Conservation (phyloP, 768 basidiomycete species). For the Tylopilus balloui region DNA sequence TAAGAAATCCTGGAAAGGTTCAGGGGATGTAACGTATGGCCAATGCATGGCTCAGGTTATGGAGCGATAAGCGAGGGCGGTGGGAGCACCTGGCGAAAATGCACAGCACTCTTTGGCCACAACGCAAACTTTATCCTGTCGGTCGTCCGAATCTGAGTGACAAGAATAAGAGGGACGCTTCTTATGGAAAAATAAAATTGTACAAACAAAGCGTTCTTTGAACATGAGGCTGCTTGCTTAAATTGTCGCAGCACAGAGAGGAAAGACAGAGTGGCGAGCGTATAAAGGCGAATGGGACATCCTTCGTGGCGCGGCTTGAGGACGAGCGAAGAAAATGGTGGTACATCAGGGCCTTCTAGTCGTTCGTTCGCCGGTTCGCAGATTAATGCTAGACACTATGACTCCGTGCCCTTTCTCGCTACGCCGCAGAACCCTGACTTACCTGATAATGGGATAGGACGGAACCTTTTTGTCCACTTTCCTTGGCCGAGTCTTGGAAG, state of each 20-base stretch:
- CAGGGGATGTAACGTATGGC: neutral
- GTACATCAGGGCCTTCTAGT: no score
- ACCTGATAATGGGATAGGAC: constrained; percentile 6
- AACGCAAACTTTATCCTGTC: neutral
- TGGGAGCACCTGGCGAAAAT: neutral
- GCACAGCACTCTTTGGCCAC: neutral
- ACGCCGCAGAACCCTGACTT: constrained; percentile 22
- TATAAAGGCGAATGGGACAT: no score
- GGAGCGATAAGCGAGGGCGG: neutral
- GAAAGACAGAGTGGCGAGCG: neutral
- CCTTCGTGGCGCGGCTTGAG: neutral
- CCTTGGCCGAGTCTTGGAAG: constrained; percentile 2
- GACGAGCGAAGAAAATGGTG: neutral
- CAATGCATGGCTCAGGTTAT: neutral
- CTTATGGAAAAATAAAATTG: neutral
- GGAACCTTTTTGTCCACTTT: neutral
- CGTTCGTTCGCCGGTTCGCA: no score
- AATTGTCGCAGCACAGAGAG: neutral
- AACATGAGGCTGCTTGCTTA: neutral
- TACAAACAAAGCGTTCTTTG: neutral
- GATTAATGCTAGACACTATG: no score
- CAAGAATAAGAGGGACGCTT: neutral
- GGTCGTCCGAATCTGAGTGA: neutral
- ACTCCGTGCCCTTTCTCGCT: constrained; percentile 11
- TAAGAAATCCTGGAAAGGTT: neutral